Base-by-base conservation (phyloP, 768 basidiomycete species). In the Termitomyces sp. region DNA sequence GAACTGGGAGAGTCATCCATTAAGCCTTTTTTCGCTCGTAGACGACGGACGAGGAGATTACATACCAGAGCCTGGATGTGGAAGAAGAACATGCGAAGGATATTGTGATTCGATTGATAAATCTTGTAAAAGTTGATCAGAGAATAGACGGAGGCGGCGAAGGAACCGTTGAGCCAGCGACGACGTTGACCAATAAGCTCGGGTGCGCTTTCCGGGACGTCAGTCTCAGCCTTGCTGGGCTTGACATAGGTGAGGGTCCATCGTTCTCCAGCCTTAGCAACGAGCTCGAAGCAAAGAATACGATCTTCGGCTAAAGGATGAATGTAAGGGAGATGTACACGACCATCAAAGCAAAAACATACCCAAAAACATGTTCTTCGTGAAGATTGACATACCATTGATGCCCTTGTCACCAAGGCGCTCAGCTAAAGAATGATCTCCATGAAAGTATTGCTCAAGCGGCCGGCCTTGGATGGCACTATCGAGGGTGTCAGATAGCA, bases 241-340 rank as follows among this genome's bases (percentile, higher is more conserved):
- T 98, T 97, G 67, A 98, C 95, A 56, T 83, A 83, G 20, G 87
- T 88, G 66, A 98, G 76, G 2, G 88, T 91, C 96, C 96, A 98
- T 62, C 80, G 77, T 63, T 92, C 91, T 46, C 81, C 79, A 1
- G 82, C 86, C 72, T 98, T 98, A 7, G 95, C 94, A 20, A 95
- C 94, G 55, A 98, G 79, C 70, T 98, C 96, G 73, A 98, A 98
- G 74, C 95, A 98, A 28, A 98, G 81, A 63, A 98, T 98, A 76
- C 95, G 90, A 76, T 96, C 94, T 75, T 95, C 94, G 55, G 93
- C 93, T 76, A 49, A 22, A 53, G n/a, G 20, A 40, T 24, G 11
- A n/a, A 50, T 7, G 43, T 56, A 41, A 18, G 26, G 8, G 26
- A 47, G 14, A 32, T n/a, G 26, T 26, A 26, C 26, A 26, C 1